phyloP scores from a whole-genome alignment of 2,329 filamentous ascomycete species.

The Sporothrix sp. region DNA sequence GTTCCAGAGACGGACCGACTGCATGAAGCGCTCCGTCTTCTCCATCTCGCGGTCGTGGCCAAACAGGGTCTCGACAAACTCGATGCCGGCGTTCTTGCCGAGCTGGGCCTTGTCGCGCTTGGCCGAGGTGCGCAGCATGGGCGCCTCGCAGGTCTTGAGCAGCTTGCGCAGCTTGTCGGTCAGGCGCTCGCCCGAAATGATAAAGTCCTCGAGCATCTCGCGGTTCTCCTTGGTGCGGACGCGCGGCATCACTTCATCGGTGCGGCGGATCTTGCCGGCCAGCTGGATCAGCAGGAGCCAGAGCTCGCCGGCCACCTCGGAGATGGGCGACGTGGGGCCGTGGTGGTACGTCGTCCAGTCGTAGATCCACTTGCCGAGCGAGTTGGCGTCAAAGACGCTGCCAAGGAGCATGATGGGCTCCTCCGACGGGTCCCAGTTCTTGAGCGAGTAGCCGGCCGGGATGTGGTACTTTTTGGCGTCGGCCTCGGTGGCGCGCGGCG shows the following conservation, averaged over 20 bases:
- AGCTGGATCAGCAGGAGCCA: slow-evolving; percentile 94
- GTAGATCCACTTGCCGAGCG: slow-evolving; percentile 97
- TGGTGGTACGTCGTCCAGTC: slow-evolving; percentile 96
- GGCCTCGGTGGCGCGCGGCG: slow-evolving; percentile 44
- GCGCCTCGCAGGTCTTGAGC: slow-evolving; percentile 83
- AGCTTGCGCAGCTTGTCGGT: slow-evolving; percentile 77
- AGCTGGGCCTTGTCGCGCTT: slow-evolving; percentile 69
- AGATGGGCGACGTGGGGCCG: slow-evolving; percentile 69
- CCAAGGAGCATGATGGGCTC: slow-evolving; percentile 89
- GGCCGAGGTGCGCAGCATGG: slow-evolving; percentile 78
- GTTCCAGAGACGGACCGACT: slow-evolving; percentile 77
- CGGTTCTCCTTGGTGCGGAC: slow-evolving; percentile 64
- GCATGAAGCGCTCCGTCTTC: slow-evolving; percentile 88
- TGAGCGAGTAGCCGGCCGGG: slow-evolving; percentile 81
- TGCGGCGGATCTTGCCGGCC: slow-evolving; percentile 85
- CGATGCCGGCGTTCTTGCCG: slow-evolving; percentile 83
- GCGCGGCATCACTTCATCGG: slow-evolving; percentile 64
- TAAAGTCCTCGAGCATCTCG: slow-evolving; percentile 82
- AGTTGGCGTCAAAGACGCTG: slow-evolving; percentile 95
- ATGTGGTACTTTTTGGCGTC: slow-evolving; percentile 62
- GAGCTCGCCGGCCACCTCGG: slow-evolving; percentile 85
- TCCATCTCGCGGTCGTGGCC: slow-evolving; percentile 82
- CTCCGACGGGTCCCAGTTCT: slow-evolving; percentile 96
- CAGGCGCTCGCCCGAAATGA: slow-evolving; percentile 77
- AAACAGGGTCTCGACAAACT: slow-evolving; percentile 95